phyloP scores from a whole-genome alignment of 345 rosid species.

The Gossypium arboreum region DNA sequence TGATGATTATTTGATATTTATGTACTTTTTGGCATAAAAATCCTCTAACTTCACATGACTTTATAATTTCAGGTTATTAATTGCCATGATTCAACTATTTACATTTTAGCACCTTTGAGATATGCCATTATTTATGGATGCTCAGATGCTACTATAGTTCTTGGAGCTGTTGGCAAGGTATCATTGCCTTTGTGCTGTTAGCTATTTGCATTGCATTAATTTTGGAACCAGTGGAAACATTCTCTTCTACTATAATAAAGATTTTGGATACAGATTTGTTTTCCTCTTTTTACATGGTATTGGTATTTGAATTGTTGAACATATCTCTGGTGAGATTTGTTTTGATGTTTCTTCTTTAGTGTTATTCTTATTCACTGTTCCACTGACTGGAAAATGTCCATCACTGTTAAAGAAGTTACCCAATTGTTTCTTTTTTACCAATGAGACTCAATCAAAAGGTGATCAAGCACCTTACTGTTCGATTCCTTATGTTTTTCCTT shows the following conservation, averaged over 20 bases:
- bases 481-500: neutral
- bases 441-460: neutral
- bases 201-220: neutral
- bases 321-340: conserved; percentile 1
- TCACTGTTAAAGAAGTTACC: neutral
- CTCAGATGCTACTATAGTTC: conserved; percentile 93
- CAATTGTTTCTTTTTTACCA: neutral
- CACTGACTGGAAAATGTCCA: neutral
- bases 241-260: neutral
- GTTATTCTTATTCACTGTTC: neutral
- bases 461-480: neutral
- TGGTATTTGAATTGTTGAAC: neutral
- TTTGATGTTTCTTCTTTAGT: neutral
- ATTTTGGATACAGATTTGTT: neutral
- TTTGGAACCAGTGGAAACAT: neutral
- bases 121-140: conserved; percentile 92
- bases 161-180: conserved; percentile 99
- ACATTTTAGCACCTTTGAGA: conserved; percentile 90
- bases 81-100: conserved; percentile 93
- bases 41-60: conserved; percentile 13
- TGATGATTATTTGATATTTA: neutral
- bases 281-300: neutral
- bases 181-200: conserved; percentile 3
- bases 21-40: conserved; percentile 4
- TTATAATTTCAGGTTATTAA: conserved; percentile 70